Base-by-base conservation (phyloP, 495 filamentous ascomycete species). In the Penicillium canariense region DNA sequence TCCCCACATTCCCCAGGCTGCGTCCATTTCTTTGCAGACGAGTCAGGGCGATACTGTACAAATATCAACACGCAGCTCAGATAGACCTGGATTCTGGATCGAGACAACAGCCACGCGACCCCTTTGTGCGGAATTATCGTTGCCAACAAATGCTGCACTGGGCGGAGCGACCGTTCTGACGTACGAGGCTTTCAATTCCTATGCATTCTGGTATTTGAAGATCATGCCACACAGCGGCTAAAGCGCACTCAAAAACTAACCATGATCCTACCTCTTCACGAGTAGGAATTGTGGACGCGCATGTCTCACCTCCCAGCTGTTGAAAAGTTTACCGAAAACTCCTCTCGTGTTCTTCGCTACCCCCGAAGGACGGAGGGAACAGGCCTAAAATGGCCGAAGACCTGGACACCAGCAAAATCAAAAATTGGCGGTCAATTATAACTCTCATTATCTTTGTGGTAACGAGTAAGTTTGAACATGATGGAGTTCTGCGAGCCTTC, bases 381-480 rank as follows among this genome's bases (percentile, higher is more conserved):
- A 18, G 17, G 27, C 12, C 6, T 27, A 69, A 65, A 48, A 79
- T 78, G 77, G 48, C 59, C 14, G 62, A 75, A 32, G 62, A 73
- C 32, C 68, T 77, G 17, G 69, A 82, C 53, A 82, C 79, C 12
- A 68, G 55, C 34, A 59, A 72, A 56, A 85, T 87, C 58, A 78
- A 65, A 40, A 58, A 74, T 10, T 86, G 82, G 84, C 69, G 75
- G 51, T 86, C 84, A 27, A 86, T 87, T 40, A 66, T 86, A 36
- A 86, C 83, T 4, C 73, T 87, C 20, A 67, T 87, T 28, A 73
- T 84, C 15, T 87, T 87, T 62, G 72, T 86, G 31, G 15, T 84
- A 38, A 82, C 84, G 5, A 87, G 83, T 86, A 66, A 76, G 84
- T 61, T 11, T 12, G 20, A 1, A 11, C 6, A 5, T 2, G 2